Evolutionary conservation across 345 rosid genomes (phyloP).

Genomic region (Eucalyptus sp.): DNA sequence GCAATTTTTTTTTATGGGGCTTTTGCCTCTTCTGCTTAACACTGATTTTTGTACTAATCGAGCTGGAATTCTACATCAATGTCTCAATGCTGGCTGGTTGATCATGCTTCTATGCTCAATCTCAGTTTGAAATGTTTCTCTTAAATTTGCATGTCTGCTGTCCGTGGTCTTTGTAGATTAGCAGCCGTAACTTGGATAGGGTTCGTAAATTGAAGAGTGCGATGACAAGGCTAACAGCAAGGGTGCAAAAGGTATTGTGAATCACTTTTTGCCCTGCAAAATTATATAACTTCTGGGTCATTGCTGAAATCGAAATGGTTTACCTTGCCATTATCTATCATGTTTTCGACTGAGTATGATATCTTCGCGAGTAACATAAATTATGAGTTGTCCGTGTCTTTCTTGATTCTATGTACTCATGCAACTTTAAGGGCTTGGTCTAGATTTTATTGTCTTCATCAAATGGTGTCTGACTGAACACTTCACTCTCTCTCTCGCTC

Average conservation of each 20-base stretch:
- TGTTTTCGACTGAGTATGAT: neutral
- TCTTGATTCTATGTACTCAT: neutral
- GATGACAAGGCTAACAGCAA: conserved; percentile 88
- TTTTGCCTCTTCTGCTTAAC: neutral
- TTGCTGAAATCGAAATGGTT: neutral
- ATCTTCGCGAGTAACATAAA: neutral
- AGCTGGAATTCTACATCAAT: neutral
- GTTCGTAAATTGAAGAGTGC: conserved; percentile 96
- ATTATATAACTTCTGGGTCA: neutral
- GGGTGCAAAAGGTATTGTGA: conserved; percentile 73
- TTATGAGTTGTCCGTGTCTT: neutral
- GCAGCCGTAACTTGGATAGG: conserved; percentile 93
- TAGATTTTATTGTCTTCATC: neutral
- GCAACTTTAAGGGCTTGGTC: neutral
- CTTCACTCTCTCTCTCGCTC: neutral
- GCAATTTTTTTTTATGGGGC: neutral
- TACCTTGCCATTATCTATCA: neutral
- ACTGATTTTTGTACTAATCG: neutral
- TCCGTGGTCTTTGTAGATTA: conserved; percentile 38
- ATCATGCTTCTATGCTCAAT: neutral
- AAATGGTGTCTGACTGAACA: neutral
- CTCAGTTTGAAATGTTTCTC: neutral
- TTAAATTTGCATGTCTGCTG: neutral
- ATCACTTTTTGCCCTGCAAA: neutral
- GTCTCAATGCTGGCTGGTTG: neutral